These are phyloP conservation scores for Diaporthe velutina DNA, from an alignment of 2,329 filamentous ascomycete species.

Conservation along the genomic window DNA sequence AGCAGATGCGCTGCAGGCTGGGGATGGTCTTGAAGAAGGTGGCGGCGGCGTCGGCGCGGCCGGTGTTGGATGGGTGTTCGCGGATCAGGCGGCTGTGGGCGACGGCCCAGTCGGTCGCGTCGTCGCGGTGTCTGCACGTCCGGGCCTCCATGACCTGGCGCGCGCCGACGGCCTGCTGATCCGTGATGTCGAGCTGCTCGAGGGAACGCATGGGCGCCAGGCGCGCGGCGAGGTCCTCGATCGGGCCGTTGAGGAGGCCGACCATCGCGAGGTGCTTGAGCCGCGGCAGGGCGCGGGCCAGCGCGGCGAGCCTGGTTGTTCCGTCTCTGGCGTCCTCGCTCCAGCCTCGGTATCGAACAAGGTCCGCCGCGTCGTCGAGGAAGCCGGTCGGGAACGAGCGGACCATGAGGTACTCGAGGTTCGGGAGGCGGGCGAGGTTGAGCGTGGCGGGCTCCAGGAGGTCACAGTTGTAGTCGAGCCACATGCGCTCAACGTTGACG, in stretches of 20 bases:
- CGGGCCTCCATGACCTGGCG: not conserved
- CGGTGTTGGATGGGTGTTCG: conserved; percentile 17
- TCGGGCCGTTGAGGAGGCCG: conserved; percentile 34
- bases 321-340: not conserved
- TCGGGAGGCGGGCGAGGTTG: conserved; percentile 5
- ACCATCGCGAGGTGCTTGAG: conserved; percentile 36
- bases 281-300: conserved; percentile 23
- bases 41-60: conserved; percentile 25
- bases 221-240: conserved; percentile 12
- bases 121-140: not conserved
- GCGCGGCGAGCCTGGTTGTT: conserved; percentile 2
- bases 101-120: conserved; percentile 33
- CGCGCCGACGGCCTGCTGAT: conserved; percentile 29
- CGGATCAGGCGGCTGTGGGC: conserved; percentile 29
- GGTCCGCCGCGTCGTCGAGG: not conserved
- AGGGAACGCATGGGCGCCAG: conserved; percentile 29
- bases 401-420: conserved; percentile 36
- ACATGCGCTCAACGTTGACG: conserved; percentile 33
- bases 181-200: conserved; percentile 38
- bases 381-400: conserved; percentile 1
- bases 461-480: conserved; percentile 35
- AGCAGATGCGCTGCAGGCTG: conserved; percentile 34
- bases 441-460: conserved; percentile 21
- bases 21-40: conserved; percentile 32
- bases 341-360: conserved; percentile 8